These are phyloP conservation scores for Yamadazyma triangularis DNA, from an alignment of 1,139 yeast genomes.

Conservation along the genomic window DNA sequence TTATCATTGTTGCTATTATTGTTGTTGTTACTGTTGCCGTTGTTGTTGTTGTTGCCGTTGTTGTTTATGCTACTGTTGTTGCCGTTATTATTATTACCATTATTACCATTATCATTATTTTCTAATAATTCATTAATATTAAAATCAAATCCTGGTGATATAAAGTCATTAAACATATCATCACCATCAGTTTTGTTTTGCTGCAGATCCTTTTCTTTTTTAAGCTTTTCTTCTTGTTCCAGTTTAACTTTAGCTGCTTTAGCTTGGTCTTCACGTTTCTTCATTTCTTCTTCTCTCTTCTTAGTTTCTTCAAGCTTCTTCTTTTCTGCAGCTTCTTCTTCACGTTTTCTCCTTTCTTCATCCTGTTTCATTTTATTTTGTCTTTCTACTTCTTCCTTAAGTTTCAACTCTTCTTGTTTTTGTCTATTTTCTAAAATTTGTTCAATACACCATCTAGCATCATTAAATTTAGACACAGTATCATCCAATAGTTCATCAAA, in stretches of 20 bases:
- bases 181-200: not conserved
- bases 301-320: constrained; percentile 15
- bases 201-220: constrained; percentile 13
- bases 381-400: constrained; percentile 37
- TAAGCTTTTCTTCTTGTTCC: constrained; percentile 15
- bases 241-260: constrained; percentile 12
- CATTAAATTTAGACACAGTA: constrained; percentile 40
- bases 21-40: constrained; percentile 9
- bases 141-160: constrained; percentile 28
- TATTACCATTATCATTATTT: constrained; percentile 11
- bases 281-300: constrained; percentile 13
- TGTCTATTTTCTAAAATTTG: constrained; percentile 42
- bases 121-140: constrained; percentile 21
- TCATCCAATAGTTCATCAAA: constrained; percentile 45
- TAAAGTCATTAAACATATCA: constrained; percentile 14
- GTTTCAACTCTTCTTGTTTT: constrained; percentile 37
- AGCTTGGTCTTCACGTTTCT: constrained; percentile 11
- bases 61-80: no score
- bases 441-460: constrained; percentile 44
- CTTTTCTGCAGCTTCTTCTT: constrained; percentile 15
- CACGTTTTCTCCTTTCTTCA: constrained; percentile 17
- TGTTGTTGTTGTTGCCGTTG: constrained; percentile 5
- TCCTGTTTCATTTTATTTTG: constrained; percentile 19
- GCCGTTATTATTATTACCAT: constrained; percentile 5
- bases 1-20: constrained; percentile 4